These are phyloP conservation scores for Colletotrichum sp. DNA, from an alignment of 2,329 filamentous ascomycete genomes.

Conservation along the genomic window DNA sequence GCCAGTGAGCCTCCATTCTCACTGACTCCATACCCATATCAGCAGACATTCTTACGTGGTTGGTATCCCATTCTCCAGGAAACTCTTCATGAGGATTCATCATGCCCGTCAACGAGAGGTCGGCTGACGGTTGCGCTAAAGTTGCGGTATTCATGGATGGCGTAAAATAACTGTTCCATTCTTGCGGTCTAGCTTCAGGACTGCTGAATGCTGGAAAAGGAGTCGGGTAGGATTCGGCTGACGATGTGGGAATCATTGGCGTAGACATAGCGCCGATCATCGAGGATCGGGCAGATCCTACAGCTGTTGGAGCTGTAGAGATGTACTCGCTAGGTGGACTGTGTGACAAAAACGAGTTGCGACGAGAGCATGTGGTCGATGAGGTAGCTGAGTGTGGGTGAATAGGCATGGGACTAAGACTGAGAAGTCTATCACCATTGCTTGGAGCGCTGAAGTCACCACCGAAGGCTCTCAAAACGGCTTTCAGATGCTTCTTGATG, in stretches of 20 bases:
- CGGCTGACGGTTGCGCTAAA: not conserved
- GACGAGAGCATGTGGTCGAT: not conserved
- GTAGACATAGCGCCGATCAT: conserved; percentile 24
- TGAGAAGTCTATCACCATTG: not conserved
- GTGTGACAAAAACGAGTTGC: not conserved
- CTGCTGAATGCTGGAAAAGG: conserved; percentile 26
- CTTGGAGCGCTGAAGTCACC: not conserved
- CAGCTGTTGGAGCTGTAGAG: conserved; percentile 20
- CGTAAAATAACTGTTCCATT: conserved; percentile 24
- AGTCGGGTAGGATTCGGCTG: conserved; percentile 10
- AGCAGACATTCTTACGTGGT: not conserved
- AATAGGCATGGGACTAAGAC: not conserved
- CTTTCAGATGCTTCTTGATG: not conserved
- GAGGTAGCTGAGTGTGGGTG: not conserved
- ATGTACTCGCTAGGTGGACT: not conserved
- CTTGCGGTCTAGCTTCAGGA: conserved; percentile 27
- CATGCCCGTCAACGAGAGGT: not conserved
- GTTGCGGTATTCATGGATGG: not conserved
- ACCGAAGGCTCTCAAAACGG: not conserved
- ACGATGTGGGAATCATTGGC: conserved; percentile 1
- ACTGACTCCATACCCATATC: not conserved
- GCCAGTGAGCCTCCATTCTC: not conserved
- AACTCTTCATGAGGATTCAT: not conserved
- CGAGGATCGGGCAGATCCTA: not conserved
- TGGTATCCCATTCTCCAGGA: not conserved